A percentile compares a stretch with the other conserved stretches of the same genome.
Conservation (phyloP, 192 early-diverging fungal genomes). For the Umbelopsis vinacea region DNA sequence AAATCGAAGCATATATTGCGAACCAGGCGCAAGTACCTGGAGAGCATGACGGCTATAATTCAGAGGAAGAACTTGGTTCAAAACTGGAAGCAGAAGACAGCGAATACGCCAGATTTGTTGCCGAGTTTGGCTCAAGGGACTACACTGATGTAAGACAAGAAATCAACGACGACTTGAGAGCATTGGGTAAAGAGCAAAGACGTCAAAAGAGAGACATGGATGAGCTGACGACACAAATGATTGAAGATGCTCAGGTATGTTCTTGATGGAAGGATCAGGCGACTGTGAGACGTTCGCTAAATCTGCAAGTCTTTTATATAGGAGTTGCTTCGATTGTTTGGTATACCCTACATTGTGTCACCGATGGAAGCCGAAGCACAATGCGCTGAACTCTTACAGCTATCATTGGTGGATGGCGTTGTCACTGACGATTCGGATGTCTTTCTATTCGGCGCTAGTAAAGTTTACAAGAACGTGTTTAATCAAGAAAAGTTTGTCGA, state of each 20-base stretch:
- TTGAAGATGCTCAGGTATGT: constrained; percentile 67
- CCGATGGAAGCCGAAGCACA: constrained; percentile 99
- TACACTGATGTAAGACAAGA: constrained; percentile 44
- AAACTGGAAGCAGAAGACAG: constrained; percentile 49
- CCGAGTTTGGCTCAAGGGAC: constrained; percentile 48
- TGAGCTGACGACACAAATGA: constrained; percentile 73
- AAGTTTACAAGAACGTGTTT: constrained; percentile 94
- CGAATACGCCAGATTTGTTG: constrained; percentile 72
- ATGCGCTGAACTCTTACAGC: constrained; percentile 74
- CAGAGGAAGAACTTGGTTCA: constrained; percentile 36
- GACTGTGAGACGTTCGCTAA: background rate
- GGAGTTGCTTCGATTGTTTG: constrained; percentile 86
- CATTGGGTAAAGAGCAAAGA: constrained; percentile 51
- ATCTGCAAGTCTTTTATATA: constrained; percentile 37
- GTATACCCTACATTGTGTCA: constrained; percentile 89
- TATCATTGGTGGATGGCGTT: constrained; percentile 86
- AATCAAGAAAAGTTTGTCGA: constrained; percentile 89
- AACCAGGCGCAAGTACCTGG: background rate
- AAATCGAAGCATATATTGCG: background rate
- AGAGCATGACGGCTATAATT: constrained; percentile 22
- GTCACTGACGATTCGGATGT: constrained; percentile 98
- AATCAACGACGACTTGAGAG: constrained; percentile 57
- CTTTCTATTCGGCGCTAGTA: constrained; percentile 86
- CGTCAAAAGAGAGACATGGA: constrained; percentile 64
- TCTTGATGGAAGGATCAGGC: background rate